A percentile compares a stretch with the other conserved stretches of the same genome.
Conservation (phyloP, 2,329 filamentous ascomycete species). For the Exophiala phaeomuriformis region DNA sequence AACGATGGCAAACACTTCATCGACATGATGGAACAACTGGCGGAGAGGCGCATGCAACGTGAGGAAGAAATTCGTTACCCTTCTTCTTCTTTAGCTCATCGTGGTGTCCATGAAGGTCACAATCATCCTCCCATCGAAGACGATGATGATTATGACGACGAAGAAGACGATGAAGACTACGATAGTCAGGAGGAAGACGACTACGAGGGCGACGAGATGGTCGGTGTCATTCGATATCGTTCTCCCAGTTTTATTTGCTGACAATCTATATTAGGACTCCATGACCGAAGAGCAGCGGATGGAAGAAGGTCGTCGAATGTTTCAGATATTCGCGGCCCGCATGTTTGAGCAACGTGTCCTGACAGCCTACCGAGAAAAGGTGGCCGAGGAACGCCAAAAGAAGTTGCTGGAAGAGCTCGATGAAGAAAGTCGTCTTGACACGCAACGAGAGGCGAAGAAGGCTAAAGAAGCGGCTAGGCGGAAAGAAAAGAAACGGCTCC, state of each 20-base stretch:
- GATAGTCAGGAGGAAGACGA: slow-evolving; percentile 58
- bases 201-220: slow-evolving; percentile 60
- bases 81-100: slow-evolving; percentile 52
- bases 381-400: slow-evolving; percentile 82
- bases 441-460: slow-evolving; percentile 82
- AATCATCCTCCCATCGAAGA: slow-evolving; percentile 67
- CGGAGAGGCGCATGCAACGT: slow-evolving; percentile 91
- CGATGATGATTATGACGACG: slow-evolving; percentile 65
- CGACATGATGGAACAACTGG: slow-evolving; percentile 99
- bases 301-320: slow-evolving; percentile 98
- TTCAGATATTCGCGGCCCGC: slow-evolving; percentile 95
- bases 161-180: slow-evolving; percentile 66
- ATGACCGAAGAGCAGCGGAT: slow-evolving; percentile 98
- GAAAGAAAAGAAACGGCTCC: slow-evolving; percentile 85
- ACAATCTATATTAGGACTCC: slow-evolving; percentile 60
- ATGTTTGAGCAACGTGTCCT: slow-evolving; percentile 99
- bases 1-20: slow-evolving; percentile 99
- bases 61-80: slow-evolving; percentile 79
- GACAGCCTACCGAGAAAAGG: slow-evolving; percentile 95
- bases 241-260: slow-evolving; percentile 30
- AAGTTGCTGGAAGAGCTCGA: slow-evolving; percentile 86
- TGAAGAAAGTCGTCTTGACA: slow-evolving; percentile 69
- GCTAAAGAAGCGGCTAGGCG: slow-evolving; percentile 89
- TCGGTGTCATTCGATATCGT: slow-evolving; percentile 31
- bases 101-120: slow-evolving; percentile 59